phyloP scores from a whole-genome alignment of 2,329 filamentous ascomycete species.

The Lizonia empirigonia region DNA sequence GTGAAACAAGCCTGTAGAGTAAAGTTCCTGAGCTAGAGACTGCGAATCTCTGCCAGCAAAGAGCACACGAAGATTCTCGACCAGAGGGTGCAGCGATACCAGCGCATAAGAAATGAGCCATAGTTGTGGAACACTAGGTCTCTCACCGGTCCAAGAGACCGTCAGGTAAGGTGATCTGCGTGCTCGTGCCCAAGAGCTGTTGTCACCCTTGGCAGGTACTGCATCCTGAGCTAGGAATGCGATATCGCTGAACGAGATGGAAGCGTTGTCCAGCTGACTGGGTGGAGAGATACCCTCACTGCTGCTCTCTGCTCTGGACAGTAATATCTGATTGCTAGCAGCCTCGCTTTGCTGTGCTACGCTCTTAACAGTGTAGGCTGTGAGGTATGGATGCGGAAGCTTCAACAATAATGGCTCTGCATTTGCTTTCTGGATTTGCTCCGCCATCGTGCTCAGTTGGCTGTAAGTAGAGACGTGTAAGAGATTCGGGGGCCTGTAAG shows the following conservation, averaged over 20 bases:
- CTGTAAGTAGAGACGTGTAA: slow-evolving; percentile 1
- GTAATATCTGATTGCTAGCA: slow-evolving; percentile 27
- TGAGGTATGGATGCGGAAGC: slow-evolving; percentile 48
- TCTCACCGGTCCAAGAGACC: slow-evolving; percentile 50
- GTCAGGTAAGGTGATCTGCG: slow-evolving; percentile 51
- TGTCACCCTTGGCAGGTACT: slow-evolving; percentile 38
- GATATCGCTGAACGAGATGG: slow-evolving; percentile 39
- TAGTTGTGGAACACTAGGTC: slow-evolving; percentile 53
- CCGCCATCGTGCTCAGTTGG: slow-evolving; percentile 25
- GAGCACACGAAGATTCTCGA: slow-evolving; percentile 53
- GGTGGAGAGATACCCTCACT: slow-evolving; percentile 33
- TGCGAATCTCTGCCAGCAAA: slow-evolving; percentile 48
- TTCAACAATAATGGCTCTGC: slow-evolving; percentile 39
- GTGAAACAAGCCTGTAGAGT: slow-evolving; percentile 52
- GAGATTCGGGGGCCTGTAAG: slow-evolving; percentile 12
- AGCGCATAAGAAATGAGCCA: slow-evolving; percentile 57
- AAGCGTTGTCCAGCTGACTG: slow-evolving; percentile 34
- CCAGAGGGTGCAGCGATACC: slow-evolving; percentile 51
- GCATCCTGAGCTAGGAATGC: slow-evolving; percentile 30
- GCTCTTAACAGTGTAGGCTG: slow-evolving; percentile 40
- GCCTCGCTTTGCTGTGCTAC: slow-evolving; percentile 28
- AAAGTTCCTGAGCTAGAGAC: slow-evolving; percentile 49
- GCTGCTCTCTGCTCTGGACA: slow-evolving; percentile 24
- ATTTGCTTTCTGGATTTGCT: slow-evolving; percentile 22
- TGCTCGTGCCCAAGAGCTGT: slow-evolving; percentile 53